Base-by-base conservation (phyloP, 2,329 filamentous ascomycete species). In the Allantophomopsis lycopodina region DNA sequence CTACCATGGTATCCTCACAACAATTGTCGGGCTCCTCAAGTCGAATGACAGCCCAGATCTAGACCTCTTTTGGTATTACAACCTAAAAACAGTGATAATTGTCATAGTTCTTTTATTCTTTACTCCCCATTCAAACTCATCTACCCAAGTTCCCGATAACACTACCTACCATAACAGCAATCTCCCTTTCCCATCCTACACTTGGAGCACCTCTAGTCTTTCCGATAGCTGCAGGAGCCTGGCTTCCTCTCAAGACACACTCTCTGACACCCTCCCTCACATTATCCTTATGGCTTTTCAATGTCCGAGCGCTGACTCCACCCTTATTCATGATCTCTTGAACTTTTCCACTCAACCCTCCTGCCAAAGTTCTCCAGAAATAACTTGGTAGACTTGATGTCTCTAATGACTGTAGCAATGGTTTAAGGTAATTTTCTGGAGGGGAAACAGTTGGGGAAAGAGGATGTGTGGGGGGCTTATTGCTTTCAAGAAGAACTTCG, bases 151-250 rank as follows among this genome's bases (percentile, higher is more conserved):
- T 41, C 4, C 54, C 54, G 32, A 87, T 68, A 5, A 95, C 76
- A 50, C 84, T 84, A 39, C 83, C 81, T 33, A 94, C 83, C 89
- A 96, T 95, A 36, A 96, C 88, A 2, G 88, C 87, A 36, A 88
- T 81, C 61, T 96, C 91, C 32, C 89, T 73, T 52, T 95, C 89
- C 85, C 86, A 95, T 41, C 63, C 66, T 45, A 58, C 61, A 46
- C 63, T 63, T 11, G 62, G 61, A n/a, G 62, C 54, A 28, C 58
- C 57, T 21, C 86, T 70, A 52, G 94, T 87, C 81, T 86, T 94
- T 11, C 58, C 55, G 7, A 54, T 55, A 0, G 66, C 71, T 40
- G 23, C 87, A 2, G 85, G 83, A 38, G 81, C 55, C 55, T 79
- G 74, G 30, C 78, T 82, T 0, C 89, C 89, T 38, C 73, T 73